Conservation (phyloP, 345 rosid genomes). For the Salix caprea region DNA sequence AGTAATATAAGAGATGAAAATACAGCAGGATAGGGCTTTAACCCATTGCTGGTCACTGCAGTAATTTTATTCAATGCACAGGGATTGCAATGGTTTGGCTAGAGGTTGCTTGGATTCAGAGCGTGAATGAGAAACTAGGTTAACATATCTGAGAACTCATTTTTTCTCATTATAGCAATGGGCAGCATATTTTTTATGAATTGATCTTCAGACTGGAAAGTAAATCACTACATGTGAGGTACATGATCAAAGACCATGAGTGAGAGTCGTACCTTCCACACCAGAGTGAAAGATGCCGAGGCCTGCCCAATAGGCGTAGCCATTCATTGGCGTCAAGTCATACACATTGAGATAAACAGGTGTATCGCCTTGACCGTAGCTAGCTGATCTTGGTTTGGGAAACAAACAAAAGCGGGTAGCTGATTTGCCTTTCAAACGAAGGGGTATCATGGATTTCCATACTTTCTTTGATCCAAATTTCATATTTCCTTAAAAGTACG, state of each 20-base stretch:
- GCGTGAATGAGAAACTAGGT: background rate
- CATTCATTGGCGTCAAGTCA: conserved; percentile 36
- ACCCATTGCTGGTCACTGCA: background rate
- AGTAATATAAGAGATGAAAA: background rate
- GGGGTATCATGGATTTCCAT: conserved; percentile 30
- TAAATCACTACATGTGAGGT: background rate
- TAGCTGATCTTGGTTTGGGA: conserved; percentile 20
- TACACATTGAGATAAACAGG: conserved; percentile 33
- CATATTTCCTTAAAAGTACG: conserved; percentile 24
- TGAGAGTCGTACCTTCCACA: conserved; percentile 21
- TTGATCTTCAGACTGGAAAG: background rate
- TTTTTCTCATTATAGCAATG: background rate
- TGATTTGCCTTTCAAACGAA: conserved; percentile 25
- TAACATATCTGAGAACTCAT: background rate
- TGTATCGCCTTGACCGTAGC: conserved; percentile 23
- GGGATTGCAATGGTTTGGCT: background rate
- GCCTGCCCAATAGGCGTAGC: conserved; percentile 35
- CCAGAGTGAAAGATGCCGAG: conserved; percentile 38
- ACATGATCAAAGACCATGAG: background rate
- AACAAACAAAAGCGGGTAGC: conserved; percentile 28
- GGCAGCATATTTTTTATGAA: background rate
- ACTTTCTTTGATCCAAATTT: conserved; percentile 21
- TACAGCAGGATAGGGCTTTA: background rate
- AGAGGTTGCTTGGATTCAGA: background rate
- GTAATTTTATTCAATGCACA: background rate